phyloP scores from a whole-genome alignment of 2,329 filamentous ascomycete species.

The Berkeleyomyces basicola region DNA sequence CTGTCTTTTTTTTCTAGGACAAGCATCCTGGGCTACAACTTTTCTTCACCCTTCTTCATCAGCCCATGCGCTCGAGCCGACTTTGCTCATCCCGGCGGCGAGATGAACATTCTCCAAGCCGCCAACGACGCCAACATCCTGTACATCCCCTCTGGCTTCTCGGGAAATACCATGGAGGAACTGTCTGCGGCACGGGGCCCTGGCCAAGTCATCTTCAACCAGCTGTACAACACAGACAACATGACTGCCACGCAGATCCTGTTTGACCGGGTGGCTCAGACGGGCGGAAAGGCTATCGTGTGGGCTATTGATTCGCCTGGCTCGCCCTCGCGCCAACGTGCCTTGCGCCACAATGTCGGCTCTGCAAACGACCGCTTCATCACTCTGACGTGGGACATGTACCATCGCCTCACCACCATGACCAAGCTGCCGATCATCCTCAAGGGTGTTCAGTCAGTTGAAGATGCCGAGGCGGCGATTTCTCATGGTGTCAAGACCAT shows the following conservation, averaged over 20 bases:
- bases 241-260: conserved; percentile 21
- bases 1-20: conserved; percentile 18
- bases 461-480: conserved; percentile 25
- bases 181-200: conserved; percentile 19
- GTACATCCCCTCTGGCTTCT: conserved; percentile 25
- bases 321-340: conserved; percentile 21
- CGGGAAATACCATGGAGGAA: conserved; percentile 22
- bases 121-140: conserved; percentile 29
- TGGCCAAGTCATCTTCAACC: conserved; percentile 16
- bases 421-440: conserved; percentile 22
- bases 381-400: conserved; percentile 14
- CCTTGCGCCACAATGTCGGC: conserved; percentile 23
- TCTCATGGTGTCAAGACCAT: conserved; percentile 25
- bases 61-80: conserved; percentile 28
- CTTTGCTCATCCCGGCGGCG: conserved; percentile 27
- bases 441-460: conserved; percentile 26
- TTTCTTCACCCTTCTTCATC: conserved; percentile 33
- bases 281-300: conserved; percentile 24
- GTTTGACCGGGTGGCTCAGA: conserved; percentile 20
- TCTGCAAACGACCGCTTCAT: conserved; percentile 19
- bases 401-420: conserved; percentile 9
- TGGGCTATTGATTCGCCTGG: conserved; percentile 22
- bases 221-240: conserved; percentile 22
- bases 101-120: conserved; percentile 31
- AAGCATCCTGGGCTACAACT: conserved; percentile 30